A percentile compares a stretch with the other conserved stretches of the same genome.
These are phyloP conservation scores for barley (Hordeum vulgare) DNA, from an alignment of 176 grass and related monocot species.

Conservation along the genomic window MorexV3_pseudomolecules_assembly NC_058524.1:579204788-579205287, in stretches of 20 bases:
- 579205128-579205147: slow-evolving; percentile 71
- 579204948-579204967: slow-evolving; percentile 63
- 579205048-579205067: slow-evolving; percentile 97
- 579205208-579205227: background rate
- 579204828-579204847: slow-evolving; percentile 52
- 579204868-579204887: slow-evolving; percentile 48
- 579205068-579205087: slow-evolving; percentile 92
- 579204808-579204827: slow-evolving; percentile 92
- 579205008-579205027: slow-evolving; percentile 75
- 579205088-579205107: slow-evolving; percentile 97
- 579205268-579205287: slow-evolving; percentile 77
- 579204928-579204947: slow-evolving; percentile 92
- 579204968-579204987: slow-evolving; percentile 67
- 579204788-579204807: slow-evolving; percentile 81
- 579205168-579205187: background rate
- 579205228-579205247: background rate
- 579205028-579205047: slow-evolving; percentile 89
- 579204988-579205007: slow-evolving; percentile 22
- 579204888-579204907: slow-evolving; percentile 80
- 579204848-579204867: slow-evolving; percentile 62
- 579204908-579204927: slow-evolving; percentile 65
- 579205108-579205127: slow-evolving; percentile 83
- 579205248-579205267: slow-evolving; percentile 54
- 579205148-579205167: slow-evolving; percentile 9
- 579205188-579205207: background rate